Evolutionary conservation across 768 basidiomycete genomes (phyloP).

Genomic region (Boletus reticulatus): DNA sequence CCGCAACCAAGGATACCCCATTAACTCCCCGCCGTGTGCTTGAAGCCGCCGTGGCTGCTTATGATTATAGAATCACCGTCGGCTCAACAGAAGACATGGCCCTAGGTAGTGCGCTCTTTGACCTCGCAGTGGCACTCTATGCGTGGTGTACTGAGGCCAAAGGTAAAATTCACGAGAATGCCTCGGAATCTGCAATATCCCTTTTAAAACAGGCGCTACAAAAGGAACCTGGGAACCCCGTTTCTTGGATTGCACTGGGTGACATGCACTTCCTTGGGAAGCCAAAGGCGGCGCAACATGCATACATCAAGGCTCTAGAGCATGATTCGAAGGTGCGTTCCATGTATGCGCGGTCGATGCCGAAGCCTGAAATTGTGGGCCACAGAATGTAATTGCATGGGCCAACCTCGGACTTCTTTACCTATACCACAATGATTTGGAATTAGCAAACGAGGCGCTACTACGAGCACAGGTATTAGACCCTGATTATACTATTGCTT

Average conservation of each 20-base stretch:
- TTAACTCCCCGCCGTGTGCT: slow-evolving; percentile 39
- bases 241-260: slow-evolving; percentile 84
- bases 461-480: slow-evolving; percentile 87
- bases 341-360: neutral
- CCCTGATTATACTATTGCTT: slow-evolving; percentile 84
- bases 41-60: slow-evolving; percentile 55
- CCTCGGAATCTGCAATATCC: slow-evolving; percentile 43
- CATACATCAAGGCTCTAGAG: slow-evolving; percentile 87
- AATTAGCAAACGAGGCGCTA: slow-evolving; percentile 84
- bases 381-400: slow-evolving; percentile 75
- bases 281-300: slow-evolving; percentile 82
- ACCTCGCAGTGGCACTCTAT: slow-evolving; percentile 65
- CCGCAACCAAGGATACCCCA: slow-evolving; percentile 19
- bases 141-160: slow-evolving; percentile 40
- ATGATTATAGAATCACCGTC: slow-evolving; percentile 59
- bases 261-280: slow-evolving; percentile 64
- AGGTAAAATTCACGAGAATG: slow-evolving; percentile 15
- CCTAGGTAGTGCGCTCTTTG: slow-evolving; percentile 66
- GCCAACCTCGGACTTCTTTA: slow-evolving; percentile 87
- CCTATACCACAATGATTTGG: slow-evolving; percentile 70
- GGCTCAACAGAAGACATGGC: slow-evolving; percentile 48
- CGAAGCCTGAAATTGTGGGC: neutral
- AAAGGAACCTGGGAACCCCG: slow-evolving; percentile 65
- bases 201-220: slow-evolving; percentile 72
- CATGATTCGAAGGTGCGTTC: slow-evolving; percentile 71